These are phyloP conservation scores for Heliocybe sulcata DNA, from an alignment of 1,284 basidiomycete species.

Conservation along the genomic window DNA sequence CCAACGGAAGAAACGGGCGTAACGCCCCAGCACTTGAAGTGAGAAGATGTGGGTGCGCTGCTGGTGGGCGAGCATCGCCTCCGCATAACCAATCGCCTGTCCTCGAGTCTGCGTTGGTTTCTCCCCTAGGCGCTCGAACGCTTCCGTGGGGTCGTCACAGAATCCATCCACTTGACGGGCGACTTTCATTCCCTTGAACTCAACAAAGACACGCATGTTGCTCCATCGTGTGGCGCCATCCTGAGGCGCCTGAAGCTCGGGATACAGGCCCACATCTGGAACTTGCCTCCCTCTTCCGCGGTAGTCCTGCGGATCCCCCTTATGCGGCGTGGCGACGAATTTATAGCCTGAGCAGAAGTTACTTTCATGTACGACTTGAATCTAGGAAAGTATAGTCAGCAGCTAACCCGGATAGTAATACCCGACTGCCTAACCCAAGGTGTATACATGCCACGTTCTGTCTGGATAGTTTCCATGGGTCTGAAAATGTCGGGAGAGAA, in stretches of 20 bases:
- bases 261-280: not conserved
- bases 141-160: not conserved
- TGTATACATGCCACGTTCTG: no score
- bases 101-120: slow-evolving; percentile 1
- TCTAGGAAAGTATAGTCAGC: not conserved
- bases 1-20: slow-evolving; percentile 13
- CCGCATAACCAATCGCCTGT: slow-evolving; percentile 8
- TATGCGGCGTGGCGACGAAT: not conserved
- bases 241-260: not conserved
- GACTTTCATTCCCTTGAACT: not conserved
- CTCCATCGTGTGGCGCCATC: not conserved
- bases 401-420: no score
- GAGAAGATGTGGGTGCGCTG: slow-evolving; percentile 12
- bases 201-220: not conserved
- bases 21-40: slow-evolving; percentile 8
- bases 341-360: not conserved
- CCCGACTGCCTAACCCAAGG: no score
- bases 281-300: not conserved
- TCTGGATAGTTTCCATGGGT: no score
- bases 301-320: not conserved
- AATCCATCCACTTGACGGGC: not conserved
- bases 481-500: no score
- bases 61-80: slow-evolving; percentile 9
- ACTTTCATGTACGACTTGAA: not conserved
- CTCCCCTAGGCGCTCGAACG: no score